A percentile compares a stretch with the other conserved stretches of the same genome.
Evolutionary conservation across 768 basidiomycete species (phyloP).

Genomic region (Amanita muscaria): DNA sequence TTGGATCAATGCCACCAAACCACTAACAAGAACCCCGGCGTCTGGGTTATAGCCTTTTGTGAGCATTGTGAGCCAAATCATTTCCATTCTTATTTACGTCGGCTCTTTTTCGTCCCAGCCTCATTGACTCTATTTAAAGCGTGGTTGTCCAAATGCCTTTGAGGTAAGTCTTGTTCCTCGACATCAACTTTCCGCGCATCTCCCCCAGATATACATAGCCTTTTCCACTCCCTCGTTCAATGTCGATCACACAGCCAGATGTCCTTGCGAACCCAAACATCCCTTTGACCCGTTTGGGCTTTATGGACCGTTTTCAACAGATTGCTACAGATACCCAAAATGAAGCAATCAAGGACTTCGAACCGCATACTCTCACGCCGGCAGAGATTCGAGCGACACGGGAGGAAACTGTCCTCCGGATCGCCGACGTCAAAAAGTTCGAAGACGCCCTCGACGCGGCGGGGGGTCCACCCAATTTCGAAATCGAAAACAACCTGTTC

Average conservation of each 20-base stretch:
- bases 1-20: too few species aligned
- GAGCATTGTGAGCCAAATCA: too few species aligned
- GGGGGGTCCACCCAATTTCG: neutral
- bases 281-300: too few species aligned
- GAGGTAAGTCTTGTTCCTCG: too few species aligned
- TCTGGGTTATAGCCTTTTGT: too few species aligned
- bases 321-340: neutral
- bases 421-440: neutral
- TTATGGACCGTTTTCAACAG: neutral
- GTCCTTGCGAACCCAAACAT: too few species aligned
- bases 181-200: neutral
- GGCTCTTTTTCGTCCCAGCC: too few species aligned
- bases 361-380: constrained; percentile 8
- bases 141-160: too few species aligned
- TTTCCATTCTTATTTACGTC: too few species aligned
- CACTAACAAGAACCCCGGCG: too few species aligned
- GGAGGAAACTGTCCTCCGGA: constrained; percentile 12
- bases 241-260: neutral
- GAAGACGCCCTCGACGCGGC: neutral
- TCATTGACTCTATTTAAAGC: too few species aligned
- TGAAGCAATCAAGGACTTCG: neutral
- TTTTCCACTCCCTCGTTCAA: neutral
- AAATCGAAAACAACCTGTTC: constrained; percentile 22
- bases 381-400: constrained; percentile 9
- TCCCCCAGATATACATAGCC: neutral